Base-by-base conservation (phyloP, 495 filamentous ascomycete species). In the Aspergillus coremiiformis region DNA sequence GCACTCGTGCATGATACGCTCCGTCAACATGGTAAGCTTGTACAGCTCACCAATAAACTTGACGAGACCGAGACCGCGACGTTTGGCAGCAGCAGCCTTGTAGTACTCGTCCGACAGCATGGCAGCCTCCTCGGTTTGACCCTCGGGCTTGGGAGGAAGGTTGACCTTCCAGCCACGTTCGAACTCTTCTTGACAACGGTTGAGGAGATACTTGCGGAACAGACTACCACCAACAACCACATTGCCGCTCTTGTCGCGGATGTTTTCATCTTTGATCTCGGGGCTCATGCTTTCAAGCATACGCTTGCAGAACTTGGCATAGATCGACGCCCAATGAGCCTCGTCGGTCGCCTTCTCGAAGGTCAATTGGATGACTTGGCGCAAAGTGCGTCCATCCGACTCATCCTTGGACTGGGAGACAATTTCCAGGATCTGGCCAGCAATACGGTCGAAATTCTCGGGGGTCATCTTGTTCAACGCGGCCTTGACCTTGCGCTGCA, bases 1-100 rank as follows among this genome's bases (percentile, higher is more conserved):
- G 78, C 93, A 99, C 73, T 96, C 90, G 74, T 97, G 94, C 93
- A 99, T 98, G 74, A 98, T 97, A 69, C 90, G 89, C 66, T 95
- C 87, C 43, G 93, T 99, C 69, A 99, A 80, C 93, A 99, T 99
- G 60, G 84, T 82, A 54, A 98, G 82, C 77, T 97, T 97, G 82
- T 93, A 98, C 32, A 98, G 83, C 67, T 98, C 93, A 73, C 93
- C 93, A 68, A 99, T 99, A 75, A 99, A 97, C 70, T 96, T 91
- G 58, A 99, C 90, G 47, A 99, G 79, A 82, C 93, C 93, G 55
- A 99, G 84, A 72, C 93, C 93, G 67, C 89, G 86, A 69, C 93
- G 84, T 77, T 99, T 99, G 49, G 93, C 92, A 54, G 92, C 91
- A 32, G 94, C 94, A 45, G 91, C 93, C 53, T 82, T 78, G 70